Base-by-base conservation (phyloP, 2,329 filamentous ascomycete species). In the Knoxdaviesia capensis region DNA sequence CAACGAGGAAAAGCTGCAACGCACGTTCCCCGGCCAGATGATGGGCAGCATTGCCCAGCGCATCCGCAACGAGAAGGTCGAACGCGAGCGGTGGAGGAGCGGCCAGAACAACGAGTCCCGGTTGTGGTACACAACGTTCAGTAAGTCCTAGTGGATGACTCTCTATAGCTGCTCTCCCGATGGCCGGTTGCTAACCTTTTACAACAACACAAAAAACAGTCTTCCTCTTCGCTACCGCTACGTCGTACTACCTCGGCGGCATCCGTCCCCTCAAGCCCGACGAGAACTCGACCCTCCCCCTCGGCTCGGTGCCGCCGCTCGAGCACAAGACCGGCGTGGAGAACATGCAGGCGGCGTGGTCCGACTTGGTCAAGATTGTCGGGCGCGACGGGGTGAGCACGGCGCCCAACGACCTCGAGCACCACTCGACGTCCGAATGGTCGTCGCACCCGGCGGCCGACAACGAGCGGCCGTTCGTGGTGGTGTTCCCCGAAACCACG, bases 401-500 rank as follows among this genome's bases (percentile, higher is more conserved):
- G 9, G 43, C 65, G 6, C 61, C 68, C 32, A 56, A 60, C 20
- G 72, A 77, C 49, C 58, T 78, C 33, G 58, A 65, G 30, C 57
- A 62, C 40, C 77, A 80, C 54, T 58, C 73, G 34, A 66, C 65
- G 31, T 77, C 73, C 29, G 66, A 69, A 38, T 80, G 74, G 74
- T 78, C 74, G 38, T 68, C 71, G 31, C 71, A 79, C 56, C 61
- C 61, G 39, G 58, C 62, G 39, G 58, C 59, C 31, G 57, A 62
- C 9, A 54, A 62, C 3, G 62, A 74, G 45, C 61, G 64, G 38
- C 68, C 74, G 8, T 80, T 80, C 53, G 69, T 85, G 55, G 66
- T 94, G 41, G 69, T 93, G 36, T 88, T 77, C 54, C 87, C 86
- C 0, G 65, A 61, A 37, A 74, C 68, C 34, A 94, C 87, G 1